Percentiles rank a stretch among this genome's conserved stretches.
These are phyloP conservation scores for Solanum habrochaites DNA, from an alignment of 257 asterid genomes.

Conservation along the genomic window DNA sequence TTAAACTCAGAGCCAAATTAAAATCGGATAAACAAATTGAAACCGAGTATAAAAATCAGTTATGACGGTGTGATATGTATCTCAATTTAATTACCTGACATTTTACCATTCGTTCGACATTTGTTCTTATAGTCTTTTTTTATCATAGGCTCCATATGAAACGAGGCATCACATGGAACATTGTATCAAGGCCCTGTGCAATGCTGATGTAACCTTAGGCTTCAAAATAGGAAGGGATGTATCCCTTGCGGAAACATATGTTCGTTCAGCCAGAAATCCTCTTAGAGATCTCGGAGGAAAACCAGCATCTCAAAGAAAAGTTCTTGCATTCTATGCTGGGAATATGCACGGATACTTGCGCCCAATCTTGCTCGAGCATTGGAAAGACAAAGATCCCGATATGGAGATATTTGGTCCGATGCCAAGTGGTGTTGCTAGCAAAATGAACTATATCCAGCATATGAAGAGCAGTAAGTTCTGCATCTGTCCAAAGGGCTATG, in stretches of 20 bases:
- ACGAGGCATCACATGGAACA: conserved; percentile 83
- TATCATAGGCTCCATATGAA: conserved; percentile 70
- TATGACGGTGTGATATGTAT: not conserved
- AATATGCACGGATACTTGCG: conserved; percentile 78
- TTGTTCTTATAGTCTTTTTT: not conserved
- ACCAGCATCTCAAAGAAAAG: conserved; percentile 51
- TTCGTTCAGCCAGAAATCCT: conserved; percentile 65
- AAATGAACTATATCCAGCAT: conserved; percentile 67
- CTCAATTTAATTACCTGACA: not conserved
- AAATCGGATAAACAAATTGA: not conserved
- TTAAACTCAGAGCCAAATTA: too few relatives aligned
- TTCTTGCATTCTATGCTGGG: conserved; percentile 81
- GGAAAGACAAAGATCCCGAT: conserved; percentile 56
- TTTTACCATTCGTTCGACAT: not conserved
- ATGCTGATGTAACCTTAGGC: conserved; percentile 70
- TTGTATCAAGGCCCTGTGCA: conserved; percentile 85
- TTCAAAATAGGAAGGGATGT: conserved; percentile 80
- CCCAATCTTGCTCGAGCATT: conserved; percentile 52
- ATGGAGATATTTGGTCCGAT: conserved; percentile 71
- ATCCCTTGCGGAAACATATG: conserved; percentile 70
- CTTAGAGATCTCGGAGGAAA: conserved; percentile 77
- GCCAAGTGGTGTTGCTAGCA: conserved; percentile 82
- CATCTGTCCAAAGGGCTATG: conserved; percentile 84
- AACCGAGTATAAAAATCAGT: not conserved
- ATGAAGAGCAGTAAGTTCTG: conserved; percentile 90